Evolutionary conservation across 192 early-diverging fungal species (phyloP), one percentile per base, ranked within the genome.

Genomic region (Backusella tuberculispora): DNA sequence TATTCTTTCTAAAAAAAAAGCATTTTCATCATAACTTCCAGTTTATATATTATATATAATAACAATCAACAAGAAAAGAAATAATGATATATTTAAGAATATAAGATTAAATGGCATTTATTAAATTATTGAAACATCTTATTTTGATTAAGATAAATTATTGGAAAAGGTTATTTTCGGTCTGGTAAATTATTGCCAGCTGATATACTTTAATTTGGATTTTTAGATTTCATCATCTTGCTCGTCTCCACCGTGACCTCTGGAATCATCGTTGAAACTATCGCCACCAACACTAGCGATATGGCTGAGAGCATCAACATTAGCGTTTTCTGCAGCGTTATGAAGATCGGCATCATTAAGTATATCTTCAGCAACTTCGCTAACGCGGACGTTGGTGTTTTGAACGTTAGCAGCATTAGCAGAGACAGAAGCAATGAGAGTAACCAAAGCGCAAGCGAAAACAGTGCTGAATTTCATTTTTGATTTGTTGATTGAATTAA

Each of bases 391-490:
- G 12, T 13, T 60, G 21, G 53, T 60, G 53, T 60, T 0, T 9
- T 60, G 3, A 26, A 26, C 53, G 26, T n/a, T 24, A 60, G 24
- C 53, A 60, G 26, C 8, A 4, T 60, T 19, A 10, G 53, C 53
- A 60, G 53, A 60, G 24, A 60, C 26, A 13, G 53, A 26, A 26
- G 53, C 53, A 60, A 60, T 24, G 26, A 60, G 53, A 60, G 53
- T 60, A 24, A 12, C 53, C 19, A 60, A 60, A 60, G 53, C 21
- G 53, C 21, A 0, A 60, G 53, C 21, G 53, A 60, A 0, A 60
- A 60, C 53, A 60, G n/a, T 24, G 53, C 21, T 13, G 53, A 60
- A 26, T 24, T 60, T 60, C 53, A 60, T 60, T 60, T 60, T 26
- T 60, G 9, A 26, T 60, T 26, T 60, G 21, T 9, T 43, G 3